Conservation (phyloP, 2,329 filamentous ascomycete species). For the Gliomastix tumulicola region DNA sequence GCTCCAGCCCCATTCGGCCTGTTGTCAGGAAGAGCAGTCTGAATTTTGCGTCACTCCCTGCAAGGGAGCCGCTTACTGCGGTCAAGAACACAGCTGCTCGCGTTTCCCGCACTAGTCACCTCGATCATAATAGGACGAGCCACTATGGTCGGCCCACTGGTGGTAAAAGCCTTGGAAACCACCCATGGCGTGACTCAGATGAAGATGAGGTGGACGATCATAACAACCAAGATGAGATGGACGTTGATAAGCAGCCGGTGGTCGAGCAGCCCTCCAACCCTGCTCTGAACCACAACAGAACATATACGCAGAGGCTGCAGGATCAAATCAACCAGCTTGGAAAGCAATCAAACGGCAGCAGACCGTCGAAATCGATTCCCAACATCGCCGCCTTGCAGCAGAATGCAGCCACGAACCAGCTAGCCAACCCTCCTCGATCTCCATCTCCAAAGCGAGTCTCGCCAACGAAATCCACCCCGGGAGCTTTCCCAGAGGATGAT, state of each 20-base stretch:
- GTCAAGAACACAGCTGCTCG: conserved; percentile 78
- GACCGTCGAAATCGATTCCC: conserved; percentile 40
- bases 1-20: conserved; percentile 68
- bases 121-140: conserved; percentile 66
- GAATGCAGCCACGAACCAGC: conserved; percentile 15
- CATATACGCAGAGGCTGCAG: conserved; percentile 87
- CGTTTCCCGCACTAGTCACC: conserved; percentile 68
- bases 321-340: conserved; percentile 79
- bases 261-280: conserved; percentile 38
- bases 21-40: conserved; percentile 88
- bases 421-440: conserved; percentile 16
- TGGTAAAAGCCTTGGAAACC: conserved; percentile 61
- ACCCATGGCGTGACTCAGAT: conserved; percentile 35
- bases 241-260: conserved; percentile 30
- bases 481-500: conserved; percentile 54
- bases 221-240: conserved; percentile 13
- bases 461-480: conserved; percentile 40
- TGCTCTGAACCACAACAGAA: conserved; percentile 60
- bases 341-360: conserved; percentile 42
- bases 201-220: conserved; percentile 41
- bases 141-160: conserved; percentile 68
- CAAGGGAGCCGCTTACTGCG: conserved; percentile 75
- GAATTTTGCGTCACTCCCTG: conserved; percentile 87
- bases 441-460: conserved; percentile 17
- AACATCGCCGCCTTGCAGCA: conserved; percentile 25